phyloP scores from a whole-genome alignment of 768 basidiomycete species.

The Pisolithus albus region DNA sequence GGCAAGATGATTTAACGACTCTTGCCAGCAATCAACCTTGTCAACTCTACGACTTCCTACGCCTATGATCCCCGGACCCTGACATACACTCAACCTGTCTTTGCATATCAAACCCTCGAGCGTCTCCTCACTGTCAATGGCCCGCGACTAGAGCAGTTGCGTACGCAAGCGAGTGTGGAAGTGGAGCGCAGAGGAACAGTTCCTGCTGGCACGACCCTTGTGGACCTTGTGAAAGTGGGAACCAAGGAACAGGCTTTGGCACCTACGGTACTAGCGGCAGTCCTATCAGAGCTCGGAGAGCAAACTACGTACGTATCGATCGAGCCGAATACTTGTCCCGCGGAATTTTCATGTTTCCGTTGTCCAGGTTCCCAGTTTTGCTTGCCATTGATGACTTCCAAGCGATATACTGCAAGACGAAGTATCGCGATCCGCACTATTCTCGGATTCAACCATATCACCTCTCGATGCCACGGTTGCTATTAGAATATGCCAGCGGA shows the following conservation, averaged over 20 bases:
- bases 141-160: slow-evolving; percentile 35
- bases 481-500: slow-evolving; percentile 77
- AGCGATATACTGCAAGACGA: slow-evolving; percentile 59
- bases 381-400: slow-evolving; percentile 88
- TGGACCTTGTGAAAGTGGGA: slow-evolving; percentile 53
- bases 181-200: slow-evolving; percentile 43
- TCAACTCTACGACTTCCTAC: slow-evolving; percentile 70
- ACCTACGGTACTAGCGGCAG: slow-evolving; percentile 47
- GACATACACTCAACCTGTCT: slow-evolving; percentile 68
- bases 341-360: background rate
- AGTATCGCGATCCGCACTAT: slow-evolving; percentile 72
- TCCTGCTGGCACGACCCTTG: slow-evolving; percentile 42
- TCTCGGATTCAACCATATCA: slow-evolving; percentile 65
- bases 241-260: slow-evolving; percentile 46
- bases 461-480: slow-evolving; percentile 67
- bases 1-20: background rate
- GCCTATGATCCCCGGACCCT: slow-evolving; percentile 68
- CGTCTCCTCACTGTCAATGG: slow-evolving; percentile 57
- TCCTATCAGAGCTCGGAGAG: slow-evolving; percentile 54
- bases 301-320: slow-evolving; percentile 48
- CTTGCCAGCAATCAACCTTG: slow-evolving; percentile 45
- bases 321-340: background rate
- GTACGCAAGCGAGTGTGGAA: slow-evolving; percentile 34
- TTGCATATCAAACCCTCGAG: slow-evolving; percentile 57
- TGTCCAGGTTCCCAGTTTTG: slow-evolving; percentile 62